A percentile compares a stretch with the other conserved stretches of the same genome.
Conservation (phyloP, 345 rosid species). For the Syzygium aqueum region DNA sequence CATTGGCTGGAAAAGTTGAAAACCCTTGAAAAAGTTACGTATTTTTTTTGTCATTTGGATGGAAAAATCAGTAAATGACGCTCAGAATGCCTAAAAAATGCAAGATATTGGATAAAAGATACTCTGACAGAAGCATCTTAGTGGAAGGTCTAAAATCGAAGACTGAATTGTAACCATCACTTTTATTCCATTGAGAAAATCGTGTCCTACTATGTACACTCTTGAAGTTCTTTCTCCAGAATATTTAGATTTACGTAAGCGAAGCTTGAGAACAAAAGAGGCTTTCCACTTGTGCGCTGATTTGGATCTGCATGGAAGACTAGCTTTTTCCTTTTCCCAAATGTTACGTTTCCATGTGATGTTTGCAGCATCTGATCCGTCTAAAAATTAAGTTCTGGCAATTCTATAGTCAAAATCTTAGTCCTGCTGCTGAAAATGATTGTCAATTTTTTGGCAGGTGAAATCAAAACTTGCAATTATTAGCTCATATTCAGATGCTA, state of each 20-base stretch:
- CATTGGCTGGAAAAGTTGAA: background rate
- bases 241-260: background rate
- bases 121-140: background rate
- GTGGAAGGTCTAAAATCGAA: background rate
- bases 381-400: background rate
- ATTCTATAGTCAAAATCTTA: background rate
- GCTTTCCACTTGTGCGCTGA: background rate
- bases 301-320: background rate
- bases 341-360: background rate
- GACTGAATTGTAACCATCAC: background rate
- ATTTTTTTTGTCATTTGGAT: background rate
- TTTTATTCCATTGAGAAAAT: background rate
- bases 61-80: background rate
- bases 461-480: slow-evolving; percentile 80
- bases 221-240: background rate
- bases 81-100: background rate
- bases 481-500: slow-evolving; percentile 81
- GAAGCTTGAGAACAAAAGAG: background rate
- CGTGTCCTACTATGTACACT: background rate
- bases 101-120: background rate
- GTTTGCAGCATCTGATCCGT: background rate
- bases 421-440: background rate
- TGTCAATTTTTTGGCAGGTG: slow-evolving; percentile 45
- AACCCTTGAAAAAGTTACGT: background rate
- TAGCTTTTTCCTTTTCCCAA: background rate